Evolutionary conservation across 2,329 filamentous ascomycete genomes (phyloP), one percentile per base, ranked within the genome.

Genomic region (Fusarium pilosicola): DNA sequence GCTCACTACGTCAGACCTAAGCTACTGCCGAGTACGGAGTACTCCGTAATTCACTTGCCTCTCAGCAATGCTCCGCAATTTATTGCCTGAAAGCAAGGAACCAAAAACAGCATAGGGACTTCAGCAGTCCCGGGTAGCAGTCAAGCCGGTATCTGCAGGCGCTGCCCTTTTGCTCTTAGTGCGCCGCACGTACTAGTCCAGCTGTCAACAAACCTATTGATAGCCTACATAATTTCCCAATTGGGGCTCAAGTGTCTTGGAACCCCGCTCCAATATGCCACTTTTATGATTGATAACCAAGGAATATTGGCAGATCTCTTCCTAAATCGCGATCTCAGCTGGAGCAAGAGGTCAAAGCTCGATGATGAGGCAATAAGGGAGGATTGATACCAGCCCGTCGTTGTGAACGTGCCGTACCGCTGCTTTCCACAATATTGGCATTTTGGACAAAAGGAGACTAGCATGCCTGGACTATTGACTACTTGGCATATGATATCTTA

Each of bases 361-460:
- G 6, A 26, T 1, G 1, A 20, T 34, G n/a, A 52, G 48, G n/a
- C 17, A 34, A 36, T 11, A 24, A 24, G 17, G 6, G 22, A 20
- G 17, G 13, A 24, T 51, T 34, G n/a, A 51, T 51, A 6, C 0
- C 48, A 20, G 30, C 48, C 48, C 3, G 17, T 24, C n/a, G 3
- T 51, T 24, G 30, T 15, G 6, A 51, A 51, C 30, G n/a, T 51
- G 48, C 48, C 48, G 17, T 51, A 8, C 17, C 30, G n/a, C 3
- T 20, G 3, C 8, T 20, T 51, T 0, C 9, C 17, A 10, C 10
- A 11, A 7, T 11, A 11, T 34, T 20, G 17, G 5, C 8, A 1
- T 1, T 7, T 20, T 34, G 22, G 12, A 51, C n/a, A 6, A 11
- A 51, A 34, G 0, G 8, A 11, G 48, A 34, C 30, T 34, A 20